These are phyloP conservation scores for Tilletiopsis washingtonensis DNA, from an alignment of 1,284 basidiomycete genomes.

Conservation along the genomic window DNA sequence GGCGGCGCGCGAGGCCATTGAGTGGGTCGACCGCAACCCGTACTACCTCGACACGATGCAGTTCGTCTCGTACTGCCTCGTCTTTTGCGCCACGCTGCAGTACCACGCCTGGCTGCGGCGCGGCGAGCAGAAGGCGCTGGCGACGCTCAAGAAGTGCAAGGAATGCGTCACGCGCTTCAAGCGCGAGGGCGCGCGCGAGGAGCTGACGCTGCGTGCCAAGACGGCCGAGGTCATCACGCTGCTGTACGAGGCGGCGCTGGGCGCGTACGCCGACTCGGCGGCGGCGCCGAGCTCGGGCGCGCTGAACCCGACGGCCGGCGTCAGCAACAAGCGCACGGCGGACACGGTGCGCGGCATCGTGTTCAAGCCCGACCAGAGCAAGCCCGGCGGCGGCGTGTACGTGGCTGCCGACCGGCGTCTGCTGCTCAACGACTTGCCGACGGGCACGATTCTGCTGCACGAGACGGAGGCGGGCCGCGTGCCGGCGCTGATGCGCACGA, in stretches of 20 bases:
- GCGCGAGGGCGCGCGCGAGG: conserved; percentile 30
- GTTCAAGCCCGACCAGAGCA: conserved; percentile 54
- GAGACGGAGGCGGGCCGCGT: conserved; percentile 43
- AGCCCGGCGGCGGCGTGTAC: conserved; percentile 76
- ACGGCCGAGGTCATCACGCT: conserved; percentile 82
- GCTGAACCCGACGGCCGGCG: conserved; percentile 52
- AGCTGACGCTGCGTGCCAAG: conserved; percentile 70
- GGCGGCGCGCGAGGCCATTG: conserved; percentile 29
- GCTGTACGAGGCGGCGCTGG: conserved; percentile 62
- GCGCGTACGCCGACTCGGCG: conserved; percentile 34
- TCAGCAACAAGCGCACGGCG: conserved; percentile 43
- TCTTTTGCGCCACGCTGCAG: conserved; percentile 39
- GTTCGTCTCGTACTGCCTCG: conserved; percentile 36
- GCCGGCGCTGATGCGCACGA: conserved; percentile 24
- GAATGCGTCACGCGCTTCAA: conserved; percentile 17
- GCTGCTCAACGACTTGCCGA: conserved; percentile 58
- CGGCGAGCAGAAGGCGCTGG: conserved; percentile 24
- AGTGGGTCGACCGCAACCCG: conserved; percentile 34
- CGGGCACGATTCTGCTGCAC: conserved; percentile 59
- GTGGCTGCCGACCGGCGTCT: conserved; percentile 55
- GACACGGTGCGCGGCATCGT: conserved; percentile 54
- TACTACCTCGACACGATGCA: conserved; percentile 40
- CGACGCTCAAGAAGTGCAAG: conserved; percentile 22
- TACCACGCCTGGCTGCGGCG: conserved; percentile 38
- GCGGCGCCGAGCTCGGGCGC: conserved; percentile 21